Evolutionary conservation across 148 eudicot species (phyloP), one percentile per base, ranked within the genome.

Genomic region (Vaccinium darrowii): DNA sequence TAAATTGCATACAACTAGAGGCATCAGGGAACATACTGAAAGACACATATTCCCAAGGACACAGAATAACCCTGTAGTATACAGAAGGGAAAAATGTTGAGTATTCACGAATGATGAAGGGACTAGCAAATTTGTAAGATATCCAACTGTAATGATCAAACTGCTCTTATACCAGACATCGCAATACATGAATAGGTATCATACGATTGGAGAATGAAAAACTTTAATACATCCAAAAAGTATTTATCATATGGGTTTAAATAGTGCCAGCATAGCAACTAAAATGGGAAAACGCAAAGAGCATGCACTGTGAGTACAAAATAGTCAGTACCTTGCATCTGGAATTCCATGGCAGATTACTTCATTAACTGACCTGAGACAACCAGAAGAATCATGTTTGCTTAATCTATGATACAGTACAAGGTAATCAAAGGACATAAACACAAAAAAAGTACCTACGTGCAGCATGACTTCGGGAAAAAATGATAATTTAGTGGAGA

Each of bases 321-420:
- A 16, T n/a, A 49, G n/a, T 21, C 53, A 1, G 73, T 92, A 97
- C 99, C 99, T 97, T 54, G 98, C 96, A 91, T 97, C 99, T 84
- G 99, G 99, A 79, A 97, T 97, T 81, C 99, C 99, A 90, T 97
- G 99, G 91, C 98, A 97, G 84, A 97, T 97, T n/a, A 97, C 96
- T 93, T 97, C 99, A 90, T 97, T 97, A 33, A 95, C 94, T 72
- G 99, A 97, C 93, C 99, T 95, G 88, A 62, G 80, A 84, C 52
- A 75, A 89, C 85, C 49, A 83, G 36, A 85, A 27, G 83, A 58
- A n/a, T 21, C 72, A 21, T 79, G 56, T 52, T 21, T 83, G 43
- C 8, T 86, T 21, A 83, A 76, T 79, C 49, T 49, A 78, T 56
- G 65, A 67, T 76, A 84, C 10, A 47, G 78, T 7, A 62, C 56